Percentiles rank a stretch among this genome's conserved stretches.
Conservation (phyloP, 768 basidiomycete species). For the Lentinula aciculospora region DNA sequence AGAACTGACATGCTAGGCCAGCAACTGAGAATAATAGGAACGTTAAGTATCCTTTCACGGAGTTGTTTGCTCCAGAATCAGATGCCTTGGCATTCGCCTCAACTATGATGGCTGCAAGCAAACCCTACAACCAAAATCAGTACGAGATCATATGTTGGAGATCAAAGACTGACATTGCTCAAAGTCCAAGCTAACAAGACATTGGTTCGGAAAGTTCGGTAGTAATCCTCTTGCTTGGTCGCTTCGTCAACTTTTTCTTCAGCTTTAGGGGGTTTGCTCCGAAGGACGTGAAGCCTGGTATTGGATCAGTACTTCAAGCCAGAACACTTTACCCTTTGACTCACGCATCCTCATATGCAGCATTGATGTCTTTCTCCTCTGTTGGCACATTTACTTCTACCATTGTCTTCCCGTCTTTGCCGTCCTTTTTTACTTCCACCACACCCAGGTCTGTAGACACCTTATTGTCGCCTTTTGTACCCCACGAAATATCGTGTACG, state of each 20-base stretch:
- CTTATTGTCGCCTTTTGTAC: conserved; percentile 93
- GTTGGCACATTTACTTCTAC: conserved; percentile 86
- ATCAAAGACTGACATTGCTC: conserved; percentile 56
- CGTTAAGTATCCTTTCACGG: conserved; percentile 83
- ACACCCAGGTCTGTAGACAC: conserved; percentile 81
- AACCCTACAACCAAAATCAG: conserved; percentile 32
- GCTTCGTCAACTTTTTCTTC: conserved; percentile 54
- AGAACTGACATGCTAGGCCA: conserved; percentile 73
- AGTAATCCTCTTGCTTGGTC: conserved; percentile 81
- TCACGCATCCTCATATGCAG: conserved; percentile 84
- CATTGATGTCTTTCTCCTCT: conserved; percentile 83
- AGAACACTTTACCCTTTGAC: neutral
- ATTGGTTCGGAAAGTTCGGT: conserved; percentile 87
- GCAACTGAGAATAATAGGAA: conserved; percentile 87
- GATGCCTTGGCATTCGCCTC: conserved; percentile 48
- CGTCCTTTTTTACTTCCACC: conserved; percentile 41
- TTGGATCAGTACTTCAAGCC: neutral
- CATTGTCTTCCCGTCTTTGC: conserved; percentile 55
- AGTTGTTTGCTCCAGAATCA: conserved; percentile 36
- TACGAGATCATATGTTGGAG: neutral
- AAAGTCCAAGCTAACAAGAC: conserved; percentile 87
- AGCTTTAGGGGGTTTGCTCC: conserved; percentile 70
- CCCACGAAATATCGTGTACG: conserved; percentile 92
- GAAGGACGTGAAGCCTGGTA: conserved; percentile 56
- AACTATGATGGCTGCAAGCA: conserved; percentile 71